Evolutionary conservation across 148 eudicot genomes (phyloP).

Genomic region (Chenopodium berlandieri): DNA sequence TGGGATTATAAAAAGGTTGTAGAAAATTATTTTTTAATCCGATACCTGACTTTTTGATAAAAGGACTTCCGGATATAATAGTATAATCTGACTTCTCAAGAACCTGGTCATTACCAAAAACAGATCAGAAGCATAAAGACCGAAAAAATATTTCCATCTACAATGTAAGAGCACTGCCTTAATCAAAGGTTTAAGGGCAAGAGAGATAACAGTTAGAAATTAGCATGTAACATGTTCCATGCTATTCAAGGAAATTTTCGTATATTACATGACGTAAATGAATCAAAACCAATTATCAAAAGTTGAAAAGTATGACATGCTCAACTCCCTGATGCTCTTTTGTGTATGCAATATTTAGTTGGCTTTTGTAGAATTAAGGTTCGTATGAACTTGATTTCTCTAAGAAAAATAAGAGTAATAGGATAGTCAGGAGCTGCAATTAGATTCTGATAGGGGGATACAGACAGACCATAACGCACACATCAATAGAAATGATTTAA

Average conservation of each 20-base stretch:
- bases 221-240: background rate
- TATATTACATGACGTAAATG: background rate
- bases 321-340: background rate
- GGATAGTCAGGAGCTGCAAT: background rate
- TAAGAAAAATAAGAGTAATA: background rate
- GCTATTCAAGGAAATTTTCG: background rate
- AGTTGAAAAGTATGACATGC: background rate
- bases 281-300: background rate
- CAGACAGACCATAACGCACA: background rate
- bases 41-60: conserved; percentile 82
- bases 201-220: background rate
- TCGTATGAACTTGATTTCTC: background rate
- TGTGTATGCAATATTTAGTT: background rate
- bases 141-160: background rate
- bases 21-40: background rate
- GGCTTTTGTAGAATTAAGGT: background rate
- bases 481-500: background rate
- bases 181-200: background rate
- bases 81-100: conserved; percentile 84
- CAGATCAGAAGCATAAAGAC: background rate
- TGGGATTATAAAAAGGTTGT: background rate
- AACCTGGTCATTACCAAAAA: conserved; percentile 45
- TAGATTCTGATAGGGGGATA: background rate
- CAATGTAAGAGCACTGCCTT: background rate
- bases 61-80: conserved; percentile 78